Base-by-base conservation (phyloP, 805 yeast genomes). In the Kuraishia capsulata region DNA sequence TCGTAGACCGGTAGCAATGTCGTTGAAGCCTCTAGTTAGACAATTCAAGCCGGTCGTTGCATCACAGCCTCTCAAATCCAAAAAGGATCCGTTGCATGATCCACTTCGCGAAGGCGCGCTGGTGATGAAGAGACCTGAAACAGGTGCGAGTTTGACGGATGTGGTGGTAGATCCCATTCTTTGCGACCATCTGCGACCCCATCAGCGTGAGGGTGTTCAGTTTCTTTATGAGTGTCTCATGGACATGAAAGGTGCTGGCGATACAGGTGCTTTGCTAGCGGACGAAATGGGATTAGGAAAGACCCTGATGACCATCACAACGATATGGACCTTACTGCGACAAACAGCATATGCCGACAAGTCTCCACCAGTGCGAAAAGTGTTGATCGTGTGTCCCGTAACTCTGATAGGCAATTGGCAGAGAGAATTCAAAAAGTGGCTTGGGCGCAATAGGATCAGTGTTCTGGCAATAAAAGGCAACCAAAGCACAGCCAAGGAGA, bases 211-310 rank as follows among this genome's bases (percentile, higher is more conserved):
- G 45, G 98, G 96, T 2, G 84, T 90, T 1, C 55, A 61, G 38
- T 92, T 92, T 50, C 61, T 92, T 47, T 86, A 86, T 53, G 81
- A 83, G 40, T 85, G 96, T 48, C 71, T 89, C 1, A 74, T 82
- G 80, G 95, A 95, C 0, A 20, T 19, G 17, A 61, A 71, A 20
- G 69, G 67, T 3, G 59, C 59, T 17, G 62, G 64, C 2, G 73
- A 74, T 0, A 48, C 59, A 32, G 97, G 98, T 0, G 89, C 90
- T 2, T 60, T 92, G 4, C 57, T 92, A 32, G 98, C 98, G 0
- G 98, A 92, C 57, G 97, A 90, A 49, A 92, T 92, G 98, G 98
- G 98, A 0, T 64, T 92, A 14, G 96, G 96, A 2, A 84, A 84
- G 50, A 89, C 97, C 0, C 59, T 92, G 31, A 89, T 81, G 73